Base-by-base conservation (phyloP, 345 rosid species). In the Gossypium raimondii region DNA sequence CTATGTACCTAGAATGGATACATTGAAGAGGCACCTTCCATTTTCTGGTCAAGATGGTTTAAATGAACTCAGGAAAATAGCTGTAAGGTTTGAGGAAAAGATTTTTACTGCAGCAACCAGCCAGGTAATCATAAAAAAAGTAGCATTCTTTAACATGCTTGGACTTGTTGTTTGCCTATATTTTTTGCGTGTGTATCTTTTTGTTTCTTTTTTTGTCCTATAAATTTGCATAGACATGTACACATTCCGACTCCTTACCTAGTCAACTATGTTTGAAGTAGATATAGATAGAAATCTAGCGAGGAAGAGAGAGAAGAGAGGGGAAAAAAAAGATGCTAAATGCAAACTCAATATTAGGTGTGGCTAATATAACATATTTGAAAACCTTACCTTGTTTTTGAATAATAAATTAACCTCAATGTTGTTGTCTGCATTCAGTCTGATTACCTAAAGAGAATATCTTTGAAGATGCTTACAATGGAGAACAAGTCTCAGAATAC, bases 1-100 rank as follows among this genome's bases (percentile, higher is more conserved):
- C 80, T 70, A 2, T 50, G 24, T 16, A 55, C 62, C 56, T 76
- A 94, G 98, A 85, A 84, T 86, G 81, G 92, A 87, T 12, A 89
- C 89, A 38, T 78, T 92, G 53, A 87, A 85, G 86, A 86, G 84
- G 72, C 90, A 81, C 72, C 87, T 92, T 70, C 92, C 93, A 41
- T 82, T 82, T 82, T 85, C 97, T 82, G 93, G 92, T 10, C 81
- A 85, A 29, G 97, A 89, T 20, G 98, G 94, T 66, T 70, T 89
- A 11, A 80, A 80, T 52, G 97, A 89, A 78, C 90, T 90, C 48
- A 87, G 80, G 80, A 90, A 90, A 78, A 88, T 91, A 75, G 97
- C 97, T 57, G 85, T 78, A 55, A 82, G 93, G 77, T 93, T 91
- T 38, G 99, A 95, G 90, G 96, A 93, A 76, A 93, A 86, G 85